These are phyloP conservation scores for Fomitopsis betulina DNA, from an alignment of 1,284 basidiomycete species.

Conservation along the genomic window DNA sequence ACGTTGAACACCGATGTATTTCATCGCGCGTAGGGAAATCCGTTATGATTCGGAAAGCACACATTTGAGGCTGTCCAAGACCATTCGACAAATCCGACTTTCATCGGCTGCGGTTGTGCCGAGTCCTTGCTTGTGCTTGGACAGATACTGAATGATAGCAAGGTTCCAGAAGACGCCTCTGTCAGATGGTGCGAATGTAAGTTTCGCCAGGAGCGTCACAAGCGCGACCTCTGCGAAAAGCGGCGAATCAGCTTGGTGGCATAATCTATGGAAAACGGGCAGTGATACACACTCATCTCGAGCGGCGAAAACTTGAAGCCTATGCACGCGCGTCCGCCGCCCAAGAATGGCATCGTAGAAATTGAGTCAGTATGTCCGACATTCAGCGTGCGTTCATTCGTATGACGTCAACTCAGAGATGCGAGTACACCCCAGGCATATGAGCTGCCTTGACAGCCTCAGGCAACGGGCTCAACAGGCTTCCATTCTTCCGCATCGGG, in stretches of 20 bases:
- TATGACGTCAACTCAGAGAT: conserved; percentile 9
- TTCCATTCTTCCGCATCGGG: conserved; percentile 9
- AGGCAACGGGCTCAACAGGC: conserved; percentile 12
- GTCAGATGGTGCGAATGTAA: conserved; percentile 11
- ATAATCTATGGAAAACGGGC: too few relatives aligned
- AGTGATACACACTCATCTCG: conserved; percentile 12
- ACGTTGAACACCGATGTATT: too few relatives aligned
- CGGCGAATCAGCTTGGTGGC: too few relatives aligned
- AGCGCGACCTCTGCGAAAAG: conserved; percentile 9
- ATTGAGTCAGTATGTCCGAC: neutral
- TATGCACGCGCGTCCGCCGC: conserved; percentile 19
- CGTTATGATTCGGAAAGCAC: too few relatives aligned
- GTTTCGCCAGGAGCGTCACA: conserved; percentile 9
- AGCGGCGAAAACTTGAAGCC: conserved; percentile 16
- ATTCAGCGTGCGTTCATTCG: neutral
- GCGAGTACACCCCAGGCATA: conserved; percentile 16
- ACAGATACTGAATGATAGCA: conserved; percentile 16
- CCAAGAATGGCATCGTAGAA: conserved; percentile 19
- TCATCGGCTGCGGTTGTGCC: neutral
- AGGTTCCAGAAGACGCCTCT: conserved; percentile 21
- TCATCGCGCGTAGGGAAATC: too few relatives aligned
- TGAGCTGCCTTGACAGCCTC: conserved; percentile 12
- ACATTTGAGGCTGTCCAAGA: too few relatives aligned
- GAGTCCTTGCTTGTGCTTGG: conserved; percentile 9
- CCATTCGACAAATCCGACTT: conserved; percentile 5